Base-by-base conservation (phyloP, 2,329 filamentous ascomycete species). In the Aspergillus melleus region DNA sequence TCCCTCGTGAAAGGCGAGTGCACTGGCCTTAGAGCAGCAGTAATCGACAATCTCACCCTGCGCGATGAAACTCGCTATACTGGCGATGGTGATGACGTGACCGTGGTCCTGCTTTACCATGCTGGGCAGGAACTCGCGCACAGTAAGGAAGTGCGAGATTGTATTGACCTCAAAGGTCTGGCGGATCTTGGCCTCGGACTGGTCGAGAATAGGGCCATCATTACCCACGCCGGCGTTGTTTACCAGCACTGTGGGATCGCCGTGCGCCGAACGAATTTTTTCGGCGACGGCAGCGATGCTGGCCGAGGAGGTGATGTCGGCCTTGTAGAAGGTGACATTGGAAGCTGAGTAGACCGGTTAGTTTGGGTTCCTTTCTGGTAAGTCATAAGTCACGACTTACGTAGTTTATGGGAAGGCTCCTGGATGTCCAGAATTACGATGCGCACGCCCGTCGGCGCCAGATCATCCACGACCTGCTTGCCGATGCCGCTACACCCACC, bases 41-140 rank as follows among this genome's bases (percentile, higher is more conserved):
- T 86, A 86, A 61, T 84, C 82, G 10, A 79, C 79, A 62, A 86
- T 80, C 30, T 81, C 78, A 1, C 75, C 78, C 4, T 80, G 63
- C 0, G 74, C 73, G 5, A 83, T 59, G 65, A 82, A 85, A 39
- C 79, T 81, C 10, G 82, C 82, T 66, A 81, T 75, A 59, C 80
- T 83, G 2, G 84, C 83, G 14, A 87, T 76, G 0, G 83, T 84
- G 11, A 87, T 76, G 30, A 87, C 75, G 61, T 86, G 84, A 2
- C 84, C 85, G 64, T 84, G 83, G 64, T 83, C 80, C 19, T 73
- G 71, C 49, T 68, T 66, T 22, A 84, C 66, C 82, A 85, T 85
- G 53, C 74, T 72, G 0, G 83, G 83, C 32, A 85, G 64, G 70
- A 85, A 84, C 62, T 82, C 81, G 54, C 79, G 76, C 10, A 82